phyloP scores from a whole-genome alignment of 139 green algal species.

The Chlamydomonas sp. region DNA sequence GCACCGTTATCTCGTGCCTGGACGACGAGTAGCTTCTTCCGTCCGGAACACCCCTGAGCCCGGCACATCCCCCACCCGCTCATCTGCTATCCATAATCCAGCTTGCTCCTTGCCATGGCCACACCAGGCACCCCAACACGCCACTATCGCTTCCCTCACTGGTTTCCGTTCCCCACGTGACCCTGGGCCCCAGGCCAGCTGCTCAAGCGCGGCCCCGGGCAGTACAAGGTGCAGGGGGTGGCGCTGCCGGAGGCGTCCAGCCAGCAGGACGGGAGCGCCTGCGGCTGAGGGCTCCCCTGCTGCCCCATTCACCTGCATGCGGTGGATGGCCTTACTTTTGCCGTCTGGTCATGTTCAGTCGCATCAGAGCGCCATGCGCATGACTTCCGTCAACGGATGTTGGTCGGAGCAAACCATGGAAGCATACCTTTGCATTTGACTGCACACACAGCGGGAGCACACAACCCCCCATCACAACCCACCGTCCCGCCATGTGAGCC shows the following conservation, averaged over 20 bases:
- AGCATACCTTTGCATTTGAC: no score
- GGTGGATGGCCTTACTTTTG: no score
- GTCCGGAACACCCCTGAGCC: background rate
- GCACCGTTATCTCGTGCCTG: background rate
- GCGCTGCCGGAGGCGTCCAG: background rate
- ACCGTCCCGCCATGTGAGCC: no score
- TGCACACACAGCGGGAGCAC: no score
- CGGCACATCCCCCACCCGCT: background rate
- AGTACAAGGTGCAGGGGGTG: conserved; percentile 39
- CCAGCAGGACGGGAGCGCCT: conserved; percentile 2
- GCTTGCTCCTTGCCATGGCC: background rate
- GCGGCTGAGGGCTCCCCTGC: background rate
- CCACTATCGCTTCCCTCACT: background rate
- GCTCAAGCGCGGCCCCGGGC: conserved; percentile 68
- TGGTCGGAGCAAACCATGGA: no score
- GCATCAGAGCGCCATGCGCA: no score
- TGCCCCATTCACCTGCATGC: no score
- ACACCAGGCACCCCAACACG: background rate
- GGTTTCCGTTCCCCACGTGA: no score
- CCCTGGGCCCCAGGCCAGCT: conserved; percentile 62
- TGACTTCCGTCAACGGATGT: no score
- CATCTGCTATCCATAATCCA: background rate
- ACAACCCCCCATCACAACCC: no score
- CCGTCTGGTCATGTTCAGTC: no score
- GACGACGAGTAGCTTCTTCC: background rate